Evolutionary conservation across 306 rosid species (phyloP), one percentile per base, ranked within the genome.

Genomic region (Rosa rugosa): DNA sequence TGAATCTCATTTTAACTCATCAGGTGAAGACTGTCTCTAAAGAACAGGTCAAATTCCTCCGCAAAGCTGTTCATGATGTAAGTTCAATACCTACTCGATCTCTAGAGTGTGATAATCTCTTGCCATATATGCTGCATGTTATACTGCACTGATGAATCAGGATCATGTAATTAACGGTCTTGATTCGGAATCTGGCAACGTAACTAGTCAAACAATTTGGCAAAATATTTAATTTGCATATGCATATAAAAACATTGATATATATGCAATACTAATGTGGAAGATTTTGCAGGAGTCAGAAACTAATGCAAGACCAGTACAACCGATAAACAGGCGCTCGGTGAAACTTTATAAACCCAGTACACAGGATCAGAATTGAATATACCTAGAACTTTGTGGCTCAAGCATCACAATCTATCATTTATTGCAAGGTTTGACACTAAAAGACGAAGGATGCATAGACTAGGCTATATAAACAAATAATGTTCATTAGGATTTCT

Each of bases 61-160:
- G 91, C 1, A 79, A 65, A 12, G 92, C 94, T 1, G 93, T 88
- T 86, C 86, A 90, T 60, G 98, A 94, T 83, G 98, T 94, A 89
- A 94, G 97, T 86, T 78, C 51, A 44, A 62, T 7, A 56, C 38
- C n/a, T 27, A 23, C 31, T 25, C 31, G 31, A 27, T 25, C 27
- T 23, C 14, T n/a, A 12, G 5, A 23, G 4, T 14, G 5, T 10
- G 68, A 11, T 27, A 44, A n/a, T 3, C 4, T 11, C 27, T 62
- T 18, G 5, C 18, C 41, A 3, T 3, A 16, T 5, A 2, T 34
- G n/a, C 41, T 27, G 42, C 42, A 27, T 11, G 18, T 31, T 27
- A 62, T 12, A 10, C 65, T 59, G 14, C 6, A 22, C 6, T 8
- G 64, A 22, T 59, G 12, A 23, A 23, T 54, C 62, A 54, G 27